A percentile compares a stretch with the other conserved stretches of the same genome.
Conservation (phyloP, 805 yeast species). For the Starmerella geochares region DNA sequence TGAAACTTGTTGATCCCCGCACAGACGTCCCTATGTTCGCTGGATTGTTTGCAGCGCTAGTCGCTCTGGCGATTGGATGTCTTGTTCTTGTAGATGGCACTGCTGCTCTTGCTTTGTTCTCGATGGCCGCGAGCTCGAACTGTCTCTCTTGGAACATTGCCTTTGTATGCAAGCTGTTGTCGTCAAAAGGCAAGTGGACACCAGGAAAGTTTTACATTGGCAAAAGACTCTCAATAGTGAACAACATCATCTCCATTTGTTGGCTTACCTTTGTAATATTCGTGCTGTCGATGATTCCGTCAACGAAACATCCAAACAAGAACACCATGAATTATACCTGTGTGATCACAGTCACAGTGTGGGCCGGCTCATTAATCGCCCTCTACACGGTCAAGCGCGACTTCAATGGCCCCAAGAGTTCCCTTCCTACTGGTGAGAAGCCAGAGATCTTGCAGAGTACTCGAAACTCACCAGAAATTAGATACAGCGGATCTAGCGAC, state of each 20-base stretch:
- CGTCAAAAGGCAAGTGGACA: conserved; percentile 30
- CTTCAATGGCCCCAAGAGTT: conserved; percentile 5
- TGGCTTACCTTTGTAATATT: conserved; percentile 45
- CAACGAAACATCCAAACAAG: conserved; percentile 30
- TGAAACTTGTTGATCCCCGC: conserved; percentile 47
- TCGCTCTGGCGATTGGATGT: conserved; percentile 45
- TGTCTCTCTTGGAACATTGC: conserved; percentile 56
- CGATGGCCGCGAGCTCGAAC: conserved; percentile 54
- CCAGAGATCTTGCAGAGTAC: too few species aligned
- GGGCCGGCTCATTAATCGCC: conserved; percentile 32
- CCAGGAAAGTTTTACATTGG: conserved; percentile 66
- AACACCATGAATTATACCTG: conserved; percentile 59
- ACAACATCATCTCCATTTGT: conserved; percentile 40
- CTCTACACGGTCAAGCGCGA: conserved; percentile 5
- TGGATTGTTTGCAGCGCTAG: conserved; percentile 43
- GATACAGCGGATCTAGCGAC: too few species aligned
- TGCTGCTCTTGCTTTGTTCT: conserved; percentile 57
- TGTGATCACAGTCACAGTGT: conserved; percentile 52
- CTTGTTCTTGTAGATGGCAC: conserved; percentile 48
- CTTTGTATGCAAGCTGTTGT: conserved; percentile 39
- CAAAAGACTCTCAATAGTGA: conserved; percentile 34
- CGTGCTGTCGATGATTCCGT: conserved; percentile 54
- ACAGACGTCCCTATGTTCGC: conserved; percentile 58
- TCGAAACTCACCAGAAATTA: too few species aligned
- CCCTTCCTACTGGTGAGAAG: too few species aligned